Evolutionary conservation across 2,329 filamentous ascomycete species (phyloP).

Genomic region (Dothistroma septosporum): DNA sequence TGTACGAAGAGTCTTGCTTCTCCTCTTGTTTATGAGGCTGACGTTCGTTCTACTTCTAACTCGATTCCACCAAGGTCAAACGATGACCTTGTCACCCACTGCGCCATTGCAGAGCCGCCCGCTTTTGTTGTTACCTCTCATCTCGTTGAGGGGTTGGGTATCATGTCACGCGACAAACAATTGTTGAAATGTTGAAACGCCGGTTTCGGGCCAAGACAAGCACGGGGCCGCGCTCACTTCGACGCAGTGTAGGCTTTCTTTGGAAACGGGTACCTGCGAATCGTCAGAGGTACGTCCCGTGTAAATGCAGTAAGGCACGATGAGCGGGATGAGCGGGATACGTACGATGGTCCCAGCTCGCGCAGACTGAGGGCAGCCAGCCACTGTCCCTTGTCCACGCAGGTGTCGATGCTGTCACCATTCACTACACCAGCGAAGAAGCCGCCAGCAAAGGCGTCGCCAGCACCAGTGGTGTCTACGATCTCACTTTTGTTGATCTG

Average conservation of each 20-base stretch:
- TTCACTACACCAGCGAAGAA: constrained; percentile 85
- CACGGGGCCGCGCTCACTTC: constrained; percentile 7
- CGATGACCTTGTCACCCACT: neutral
- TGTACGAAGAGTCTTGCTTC: neutral
- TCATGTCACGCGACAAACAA: constrained; percentile 24
- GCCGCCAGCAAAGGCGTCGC: constrained; percentile 91
- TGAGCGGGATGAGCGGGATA: constrained; percentile 33
- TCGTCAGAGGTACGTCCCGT: neutral
- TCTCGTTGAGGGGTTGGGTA: constrained; percentile 32
- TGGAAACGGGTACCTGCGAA: constrained; percentile 35
- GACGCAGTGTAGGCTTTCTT: constrained; percentile 36
- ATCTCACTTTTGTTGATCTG: constrained; percentile 73
- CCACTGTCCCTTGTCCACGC: constrained; percentile 93
- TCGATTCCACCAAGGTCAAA: neutral
- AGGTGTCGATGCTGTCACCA: constrained; percentile 72
- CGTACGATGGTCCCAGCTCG: constrained; percentile 93
- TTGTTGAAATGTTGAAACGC: constrained; percentile 34
- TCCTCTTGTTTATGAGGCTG: neutral
- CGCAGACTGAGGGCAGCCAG: constrained; percentile 89
- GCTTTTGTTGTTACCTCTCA: constrained; percentile 15
- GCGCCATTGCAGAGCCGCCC: constrained; percentile 6
- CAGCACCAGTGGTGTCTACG: constrained; percentile 93
- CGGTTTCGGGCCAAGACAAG: constrained; percentile 5
- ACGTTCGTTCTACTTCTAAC: neutral
- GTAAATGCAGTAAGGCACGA: neutral